Evolutionary conservation across 2,329 filamentous ascomycete genomes (phyloP), one percentile per base, ranked within the genome.

Genomic region (Pseudogymnoascus sp.): DNA sequence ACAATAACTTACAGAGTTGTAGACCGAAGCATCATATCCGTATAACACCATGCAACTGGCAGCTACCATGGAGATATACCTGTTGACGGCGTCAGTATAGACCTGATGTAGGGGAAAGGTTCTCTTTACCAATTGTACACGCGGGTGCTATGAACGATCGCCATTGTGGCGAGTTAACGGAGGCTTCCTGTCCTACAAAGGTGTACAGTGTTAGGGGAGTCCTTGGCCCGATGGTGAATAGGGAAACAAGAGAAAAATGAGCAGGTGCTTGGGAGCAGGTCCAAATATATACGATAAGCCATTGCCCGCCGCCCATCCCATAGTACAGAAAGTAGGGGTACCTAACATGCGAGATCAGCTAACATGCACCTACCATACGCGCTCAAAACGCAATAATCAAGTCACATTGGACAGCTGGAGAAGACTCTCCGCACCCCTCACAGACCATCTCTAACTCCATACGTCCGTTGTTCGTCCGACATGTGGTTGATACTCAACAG

Each of bases 11-110:
- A 49, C 82, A 4, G 86, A 85, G 72, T 90, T 90, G 78, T 86
- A 90, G 55, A 89, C 86, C 38, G 85, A 88, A 1, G 87, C 86
- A 79, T 90, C 87, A 71, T 90, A 90, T 63, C 87, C 87, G 71
- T 89, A 90, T 49, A 90, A 78, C 21, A 89, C 85, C 87, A 90
- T 90, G 73, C 85, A 89, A 72, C 85, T 84, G 69, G 87, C 86
- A 63, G 87, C 87, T 66, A 89, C 83, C 60, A 88, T 77, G 64
- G 85, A 86, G 67, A 88, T 84, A 76, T 86, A 89, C 84, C 84
- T 82, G 10, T 55, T 33, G 49, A 10, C 29, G 49, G 29, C 49
- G 8, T 55, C 49, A 55, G 45, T 19, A 55, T 55, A 55, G 49
- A 55, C 33, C 2, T 33, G 10, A 19, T 55, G 33, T 16, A 12